Conservation (phyloP, 352 stramenopile genomes). For the Globisporangium perplexum region DNA sequence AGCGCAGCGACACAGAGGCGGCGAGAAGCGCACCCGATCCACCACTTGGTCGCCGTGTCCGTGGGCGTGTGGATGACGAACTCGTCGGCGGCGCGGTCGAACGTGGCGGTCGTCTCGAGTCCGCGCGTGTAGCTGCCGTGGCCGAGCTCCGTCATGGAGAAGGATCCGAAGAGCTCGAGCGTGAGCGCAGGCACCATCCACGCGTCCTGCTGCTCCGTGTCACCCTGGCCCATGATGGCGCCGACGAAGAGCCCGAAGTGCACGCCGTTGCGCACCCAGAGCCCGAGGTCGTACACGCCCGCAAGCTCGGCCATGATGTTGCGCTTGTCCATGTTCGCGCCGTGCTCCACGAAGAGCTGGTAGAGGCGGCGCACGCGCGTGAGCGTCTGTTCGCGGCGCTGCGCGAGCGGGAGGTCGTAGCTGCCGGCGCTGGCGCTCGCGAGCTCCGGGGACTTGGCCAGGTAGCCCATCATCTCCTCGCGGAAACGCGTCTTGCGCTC, state of each 20-base stretch:
- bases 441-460: constrained; percentile 46
- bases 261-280: constrained; percentile 73
- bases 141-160: constrained; percentile 90
- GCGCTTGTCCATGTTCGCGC: constrained; percentile 42
- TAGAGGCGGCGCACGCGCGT: constrained; percentile 51
- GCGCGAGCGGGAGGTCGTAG: constrained; percentile 46
- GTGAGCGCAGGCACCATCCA: constrained; percentile 72
- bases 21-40: constrained; percentile 86
- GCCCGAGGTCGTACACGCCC: constrained; percentile 58
- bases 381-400: constrained; percentile 46
- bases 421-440: constrained; percentile 17
- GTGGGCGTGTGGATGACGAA: constrained; percentile 96
- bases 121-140: constrained; percentile 83
- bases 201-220: constrained; percentile 76
- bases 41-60: constrained; percentile 95
- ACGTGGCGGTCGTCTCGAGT: constrained; percentile 96
- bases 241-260: constrained; percentile 83
- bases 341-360: constrained; percentile 55
- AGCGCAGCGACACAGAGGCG: no score
- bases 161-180: constrained; percentile 81
- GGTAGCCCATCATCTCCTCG: constrained; percentile 41
- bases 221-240: constrained; percentile 65
- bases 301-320: constrained; percentile 55
- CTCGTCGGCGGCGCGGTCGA: constrained; percentile 81
- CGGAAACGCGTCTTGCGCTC: constrained; percentile 32